Conservation (phyloP, 1,139 yeast species). For the Candida tunisiensis region DNA sequence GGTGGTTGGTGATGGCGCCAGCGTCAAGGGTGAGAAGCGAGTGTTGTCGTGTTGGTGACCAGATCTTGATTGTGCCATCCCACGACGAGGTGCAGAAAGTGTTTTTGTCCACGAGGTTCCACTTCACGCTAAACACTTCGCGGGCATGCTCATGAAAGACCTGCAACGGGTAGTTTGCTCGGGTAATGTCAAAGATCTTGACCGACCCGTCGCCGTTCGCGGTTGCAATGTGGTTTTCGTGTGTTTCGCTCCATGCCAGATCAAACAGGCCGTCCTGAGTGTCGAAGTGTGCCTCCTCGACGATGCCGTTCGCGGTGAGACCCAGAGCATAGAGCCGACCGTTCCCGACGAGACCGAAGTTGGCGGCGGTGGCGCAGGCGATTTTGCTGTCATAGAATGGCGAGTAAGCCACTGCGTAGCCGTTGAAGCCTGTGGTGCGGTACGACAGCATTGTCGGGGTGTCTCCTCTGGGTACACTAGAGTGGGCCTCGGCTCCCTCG, state of each 20-base stretch:
- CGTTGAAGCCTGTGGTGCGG: slow-evolving; percentile 70
- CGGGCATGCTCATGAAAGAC: slow-evolving; percentile 64
- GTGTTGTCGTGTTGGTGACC: slow-evolving; percentile 43
- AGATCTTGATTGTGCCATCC: slow-evolving; percentile 78
- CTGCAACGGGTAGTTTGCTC: slow-evolving; percentile 54
- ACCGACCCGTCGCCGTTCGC: slow-evolving; percentile 88
- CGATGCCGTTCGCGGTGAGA: slow-evolving; percentile 45
- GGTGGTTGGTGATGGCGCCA: slow-evolving; percentile 12
- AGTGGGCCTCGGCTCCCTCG: not conserved
- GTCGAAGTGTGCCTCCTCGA: slow-evolving; percentile 41
- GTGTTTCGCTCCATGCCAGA: slow-evolving; percentile 76
- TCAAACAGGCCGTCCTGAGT: slow-evolving; percentile 92
- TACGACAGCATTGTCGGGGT: slow-evolving; percentile 43
- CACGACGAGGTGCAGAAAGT: slow-evolving; percentile 68
- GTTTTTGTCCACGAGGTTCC: slow-evolving; percentile 71
- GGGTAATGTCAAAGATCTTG: slow-evolving; percentile 58
- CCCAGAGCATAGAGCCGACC: slow-evolving; percentile 62
- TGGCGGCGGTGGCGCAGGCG: slow-evolving; percentile 84
- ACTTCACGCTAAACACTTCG: slow-evolving; percentile 77
- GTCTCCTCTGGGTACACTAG: not conserved
- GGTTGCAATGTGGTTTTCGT: slow-evolving; percentile 69
- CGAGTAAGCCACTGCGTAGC: slow-evolving; percentile 77
- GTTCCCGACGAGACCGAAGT: slow-evolving; percentile 88
- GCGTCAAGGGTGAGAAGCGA: slow-evolving; percentile 40
- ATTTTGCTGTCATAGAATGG: slow-evolving; percentile 82